Evolutionary conservation across 2,329 filamentous ascomycete species (phyloP).

Genomic region (Penicillium nordicum): DNA sequence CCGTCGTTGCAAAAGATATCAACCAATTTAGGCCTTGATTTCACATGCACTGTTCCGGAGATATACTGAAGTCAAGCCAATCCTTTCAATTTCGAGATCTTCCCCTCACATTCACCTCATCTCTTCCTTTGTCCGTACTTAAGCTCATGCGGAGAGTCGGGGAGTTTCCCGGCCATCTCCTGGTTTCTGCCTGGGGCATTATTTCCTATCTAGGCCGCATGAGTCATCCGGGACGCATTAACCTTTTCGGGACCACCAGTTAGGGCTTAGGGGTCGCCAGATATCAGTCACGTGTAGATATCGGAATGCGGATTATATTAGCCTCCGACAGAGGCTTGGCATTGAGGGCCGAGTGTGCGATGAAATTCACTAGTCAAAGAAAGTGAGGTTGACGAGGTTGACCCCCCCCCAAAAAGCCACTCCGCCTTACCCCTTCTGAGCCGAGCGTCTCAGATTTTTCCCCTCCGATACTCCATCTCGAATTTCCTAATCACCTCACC

Average conservation of each 20-base stretch:
- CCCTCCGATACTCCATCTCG: slow-evolving; percentile 10
- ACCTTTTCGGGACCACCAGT: not conserved
- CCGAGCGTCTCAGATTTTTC: slow-evolving; percentile 17
- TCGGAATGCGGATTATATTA: slow-evolving; percentile 20
- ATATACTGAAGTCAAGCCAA: not conserved
- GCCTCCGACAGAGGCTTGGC: slow-evolving; percentile 33
- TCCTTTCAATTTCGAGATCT: not conserved
- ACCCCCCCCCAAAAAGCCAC: slow-evolving; percentile 28
- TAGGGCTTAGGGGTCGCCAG: slow-evolving; percentile 22
- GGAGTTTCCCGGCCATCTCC: slow-evolving; percentile 1
- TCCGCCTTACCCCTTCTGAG: slow-evolving; percentile 23
- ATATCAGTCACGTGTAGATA: slow-evolving; percentile 32
- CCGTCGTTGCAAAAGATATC: slow-evolving; percentile 10
- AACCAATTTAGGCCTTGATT: not conserved
- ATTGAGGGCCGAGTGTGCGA: slow-evolving; percentile 38
- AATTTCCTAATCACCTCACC: slow-evolving; percentile 20
- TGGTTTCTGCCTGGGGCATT: not conserved
- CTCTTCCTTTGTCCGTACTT: not conserved
- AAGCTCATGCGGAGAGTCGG: slow-evolving; percentile 8
- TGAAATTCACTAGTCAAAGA: slow-evolving; percentile 39
- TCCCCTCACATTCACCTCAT: not conserved
- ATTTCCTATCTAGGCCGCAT: not conserved
- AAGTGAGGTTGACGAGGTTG: slow-evolving; percentile 31
- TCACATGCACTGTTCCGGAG: not conserved
- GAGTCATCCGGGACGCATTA: not conserved